Evolutionary conservation across 176 grass and related monocot genomes (phyloP).

Genomic region (Ensete ventricosum): DNA sequence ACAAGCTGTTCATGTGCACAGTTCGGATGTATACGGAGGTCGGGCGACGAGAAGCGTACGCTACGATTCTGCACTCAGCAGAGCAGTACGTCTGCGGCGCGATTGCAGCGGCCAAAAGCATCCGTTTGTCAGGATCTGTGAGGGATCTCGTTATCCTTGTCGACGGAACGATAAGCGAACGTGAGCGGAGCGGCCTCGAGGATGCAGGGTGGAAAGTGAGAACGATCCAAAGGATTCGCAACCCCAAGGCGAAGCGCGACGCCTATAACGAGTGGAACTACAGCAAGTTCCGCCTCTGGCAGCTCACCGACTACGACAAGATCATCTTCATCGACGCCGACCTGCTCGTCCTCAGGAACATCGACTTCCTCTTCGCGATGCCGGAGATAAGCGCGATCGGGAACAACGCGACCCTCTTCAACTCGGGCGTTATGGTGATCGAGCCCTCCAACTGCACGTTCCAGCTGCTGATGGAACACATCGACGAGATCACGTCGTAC

Average conservation of each 20-base stretch:
- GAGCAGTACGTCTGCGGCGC: slow-evolving; percentile 9
- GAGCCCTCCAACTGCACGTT: slow-evolving; percentile 10
- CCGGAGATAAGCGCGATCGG: slow-evolving; percentile 4
- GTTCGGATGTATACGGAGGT: not conserved
- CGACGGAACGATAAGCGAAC: not conserved
- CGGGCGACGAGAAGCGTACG: not conserved
- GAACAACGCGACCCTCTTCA: slow-evolving; percentile 6
- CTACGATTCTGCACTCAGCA: slow-evolving; percentile 1
- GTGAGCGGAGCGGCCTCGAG: not conserved
- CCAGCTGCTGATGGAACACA: not conserved
- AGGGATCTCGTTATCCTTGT: slow-evolving; percentile 5
- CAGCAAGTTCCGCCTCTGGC: slow-evolving; percentile 14
- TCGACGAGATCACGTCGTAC: slow-evolving; percentile 40
- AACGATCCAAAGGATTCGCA: not conserved
- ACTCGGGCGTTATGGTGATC: slow-evolving; percentile 6
- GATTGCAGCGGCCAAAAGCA: slow-evolving; percentile 5
- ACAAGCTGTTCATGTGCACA: not conserved
- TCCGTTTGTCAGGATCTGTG: not conserved
- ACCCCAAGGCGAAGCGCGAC: slow-evolving; percentile 11
- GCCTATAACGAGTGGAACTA: slow-evolving; percentile 12
- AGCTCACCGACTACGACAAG: slow-evolving; percentile 11
- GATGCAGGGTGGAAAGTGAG: not conserved
- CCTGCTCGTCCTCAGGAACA: slow-evolving; percentile 9
- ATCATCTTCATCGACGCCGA: slow-evolving; percentile 11
- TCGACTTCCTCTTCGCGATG: slow-evolving; percentile 6